A percentile compares a stretch with the other conserved stretches of the same genome.
phyloP scores from a whole-genome alignment of 192 early-diverging fungal genomes.

The Pilaira anomala region DNA sequence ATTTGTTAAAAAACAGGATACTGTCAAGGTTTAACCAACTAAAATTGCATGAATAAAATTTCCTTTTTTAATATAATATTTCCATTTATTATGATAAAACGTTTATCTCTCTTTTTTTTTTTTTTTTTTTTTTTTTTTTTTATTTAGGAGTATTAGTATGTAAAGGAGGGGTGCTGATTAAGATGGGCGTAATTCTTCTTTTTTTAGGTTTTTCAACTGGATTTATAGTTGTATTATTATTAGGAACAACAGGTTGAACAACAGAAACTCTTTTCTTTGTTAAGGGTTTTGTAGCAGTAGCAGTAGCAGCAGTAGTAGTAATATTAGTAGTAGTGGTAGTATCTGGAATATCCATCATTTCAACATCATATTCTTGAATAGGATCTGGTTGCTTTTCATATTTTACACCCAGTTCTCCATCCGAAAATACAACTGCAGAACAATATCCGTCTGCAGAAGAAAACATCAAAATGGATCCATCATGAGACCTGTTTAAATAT shows the following conservation, averaged over 20 bases:
- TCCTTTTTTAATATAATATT: too few relatives aligned
- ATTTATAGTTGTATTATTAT: not conserved
- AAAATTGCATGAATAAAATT: not conserved
- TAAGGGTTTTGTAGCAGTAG: not conserved
- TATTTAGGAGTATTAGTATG: not conserved
- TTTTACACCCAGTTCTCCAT: slow-evolving; percentile 59
- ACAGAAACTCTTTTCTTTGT: not conserved
- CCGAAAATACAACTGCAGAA: slow-evolving; percentile 69
- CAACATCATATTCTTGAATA: not conserved
- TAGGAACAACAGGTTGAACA: too few relatives aligned
- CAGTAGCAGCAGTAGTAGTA: not conserved
- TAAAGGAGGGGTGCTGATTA: slow-evolving; percentile 10
- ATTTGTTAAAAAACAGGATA: slow-evolving; percentile 28
- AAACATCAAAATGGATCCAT: slow-evolving; percentile 73
- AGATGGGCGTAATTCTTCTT: slow-evolving; percentile 26
- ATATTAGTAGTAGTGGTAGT: not conserved
- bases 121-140: not conserved
- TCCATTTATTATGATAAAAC: not conserved
- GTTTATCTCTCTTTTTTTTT: not conserved
- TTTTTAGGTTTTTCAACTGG: slow-evolving; percentile 15
- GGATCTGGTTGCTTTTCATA: slow-evolving; percentile 8
- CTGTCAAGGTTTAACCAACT: not conserved
- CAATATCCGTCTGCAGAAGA: slow-evolving; percentile 88
- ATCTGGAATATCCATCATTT: not conserved
- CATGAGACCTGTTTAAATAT: slow-evolving; percentile 47